Conservation (phyloP, 148 eudicot genomes). For the Silene conica region DNA sequence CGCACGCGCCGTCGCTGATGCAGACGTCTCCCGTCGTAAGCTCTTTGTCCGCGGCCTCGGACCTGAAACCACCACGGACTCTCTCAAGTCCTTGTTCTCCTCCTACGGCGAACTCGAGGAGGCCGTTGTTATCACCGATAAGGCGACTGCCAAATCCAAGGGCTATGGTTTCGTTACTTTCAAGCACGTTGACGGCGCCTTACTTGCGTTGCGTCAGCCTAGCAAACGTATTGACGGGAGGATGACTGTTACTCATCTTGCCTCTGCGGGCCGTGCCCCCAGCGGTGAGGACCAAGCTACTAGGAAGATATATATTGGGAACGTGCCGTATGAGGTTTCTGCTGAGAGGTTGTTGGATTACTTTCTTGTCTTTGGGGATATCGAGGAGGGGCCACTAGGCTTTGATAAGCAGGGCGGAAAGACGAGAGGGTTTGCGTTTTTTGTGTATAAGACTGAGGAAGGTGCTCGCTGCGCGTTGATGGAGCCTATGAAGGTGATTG, state of each 20-base stretch:
- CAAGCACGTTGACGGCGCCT: slow-evolving; percentile 69
- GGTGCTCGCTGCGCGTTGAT: slow-evolving; percentile 68
- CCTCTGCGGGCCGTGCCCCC: slow-evolving; percentile 43
- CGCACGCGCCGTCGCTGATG: slow-evolving; percentile 68
- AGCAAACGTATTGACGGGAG: slow-evolving; percentile 87
- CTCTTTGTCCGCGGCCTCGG: slow-evolving; percentile 85
- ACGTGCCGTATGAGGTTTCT: slow-evolving; percentile 69
- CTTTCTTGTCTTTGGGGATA: slow-evolving; percentile 66
- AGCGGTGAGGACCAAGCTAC: slow-evolving; percentile 48
- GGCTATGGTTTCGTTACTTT: slow-evolving; percentile 89
- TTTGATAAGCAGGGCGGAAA: slow-evolving; percentile 83
- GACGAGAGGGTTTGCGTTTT: slow-evolving; percentile 78
- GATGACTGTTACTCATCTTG: slow-evolving; percentile 76
- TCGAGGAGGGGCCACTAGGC: slow-evolving; percentile 95
- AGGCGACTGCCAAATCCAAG: slow-evolving; percentile 54
- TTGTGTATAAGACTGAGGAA: slow-evolving; percentile 80
- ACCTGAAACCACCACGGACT: slow-evolving; percentile 59
- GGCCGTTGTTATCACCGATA: slow-evolving; percentile 71
- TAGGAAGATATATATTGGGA: slow-evolving; percentile 87
- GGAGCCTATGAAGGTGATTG: slow-evolving; percentile 71
- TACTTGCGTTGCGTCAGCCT: slow-evolving; percentile 60
- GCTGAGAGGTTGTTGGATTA: slow-evolving; percentile 63
- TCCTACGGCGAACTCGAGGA: slow-evolving; percentile 68
- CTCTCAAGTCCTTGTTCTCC: slow-evolving; percentile 45
- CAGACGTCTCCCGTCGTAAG: slow-evolving; percentile 63